These are phyloP conservation scores for Monosporozyma servazzii DNA, from an alignment of 805 yeast genomes.

Conservation along the genomic window DNA sequence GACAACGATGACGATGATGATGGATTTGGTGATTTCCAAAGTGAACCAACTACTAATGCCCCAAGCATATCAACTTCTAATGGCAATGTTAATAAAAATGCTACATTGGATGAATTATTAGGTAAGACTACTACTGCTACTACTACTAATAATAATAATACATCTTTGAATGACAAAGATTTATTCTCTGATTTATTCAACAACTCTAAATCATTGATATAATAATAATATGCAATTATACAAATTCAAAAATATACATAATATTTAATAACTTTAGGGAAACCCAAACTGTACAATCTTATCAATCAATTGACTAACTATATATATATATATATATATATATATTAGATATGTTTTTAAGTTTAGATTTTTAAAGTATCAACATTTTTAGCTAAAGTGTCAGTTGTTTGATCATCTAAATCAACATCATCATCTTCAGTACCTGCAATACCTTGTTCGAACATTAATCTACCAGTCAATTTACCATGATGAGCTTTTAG, in stretches of 20 bases:
- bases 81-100: not conserved
- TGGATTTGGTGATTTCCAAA: conserved; percentile 33
- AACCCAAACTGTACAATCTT: not conserved
- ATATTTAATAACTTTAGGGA: not conserved
- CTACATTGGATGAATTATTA: conserved; percentile 12
- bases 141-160: conserved; percentile 5
- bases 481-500: conserved; percentile 60
- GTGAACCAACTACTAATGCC: conserved; percentile 15
- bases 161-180: conserved; percentile 12
- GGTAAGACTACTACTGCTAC: conserved; percentile 5
- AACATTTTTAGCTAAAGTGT: not conserved
- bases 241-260: not conserved
- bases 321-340: conserved; percentile 2
- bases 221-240: conserved; percentile 6
- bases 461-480: conserved; percentile 80
- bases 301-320: conserved; percentile 1
- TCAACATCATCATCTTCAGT: conserved; percentile 41
- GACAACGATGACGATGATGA: conserved; percentile 26
- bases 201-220: conserved; percentile 26
- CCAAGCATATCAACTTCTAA: conserved; percentile 5
- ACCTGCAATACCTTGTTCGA: conserved; percentile 80
- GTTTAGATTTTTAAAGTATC: not conserved
- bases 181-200: conserved; percentile 26
- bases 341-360: not conserved
- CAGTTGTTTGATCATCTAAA: conserved; percentile 1